Conservation (phyloP, 208 protist genomes). For the Novymonas esmeraldas region DNA sequence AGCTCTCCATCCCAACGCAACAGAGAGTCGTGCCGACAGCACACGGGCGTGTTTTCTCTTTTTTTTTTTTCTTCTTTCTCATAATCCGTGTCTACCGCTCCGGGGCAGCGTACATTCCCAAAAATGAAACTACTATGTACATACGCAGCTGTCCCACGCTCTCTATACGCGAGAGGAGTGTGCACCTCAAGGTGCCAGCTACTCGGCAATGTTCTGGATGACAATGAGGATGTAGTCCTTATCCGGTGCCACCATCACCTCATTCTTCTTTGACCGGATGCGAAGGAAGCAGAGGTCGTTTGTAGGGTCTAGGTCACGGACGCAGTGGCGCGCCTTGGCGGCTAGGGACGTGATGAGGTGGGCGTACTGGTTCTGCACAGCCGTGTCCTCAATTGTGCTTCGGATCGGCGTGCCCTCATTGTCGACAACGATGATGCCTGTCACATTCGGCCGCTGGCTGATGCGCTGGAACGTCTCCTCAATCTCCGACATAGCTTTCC, state of each 20-base stretch:
- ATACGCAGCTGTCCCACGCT: neutral
- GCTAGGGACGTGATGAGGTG: conserved; percentile 93
- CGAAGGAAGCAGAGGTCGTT: conserved; percentile 97
- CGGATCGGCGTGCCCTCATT: conserved; percentile 91
- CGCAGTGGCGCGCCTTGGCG: conserved; percentile 92
- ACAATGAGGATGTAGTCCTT: conserved; percentile 94
- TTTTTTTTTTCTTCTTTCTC: conserved; percentile 11
- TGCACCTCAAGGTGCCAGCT: neutral
- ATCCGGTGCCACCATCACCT: conserved; percentile 96
- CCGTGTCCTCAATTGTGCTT: conserved; percentile 91
- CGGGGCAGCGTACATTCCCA: neutral
- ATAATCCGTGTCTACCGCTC: neutral
- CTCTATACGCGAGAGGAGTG: neutral
- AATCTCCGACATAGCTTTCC: conserved; percentile 84
- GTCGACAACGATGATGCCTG: conserved; percentile 95
- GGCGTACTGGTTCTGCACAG: conserved; percentile 93
- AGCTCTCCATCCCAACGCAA: too few relatives aligned
- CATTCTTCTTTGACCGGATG: conserved; percentile 96
- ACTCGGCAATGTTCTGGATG: conserved; percentile 85
- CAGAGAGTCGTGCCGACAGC: too few relatives aligned
- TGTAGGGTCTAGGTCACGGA: conserved; percentile 95
- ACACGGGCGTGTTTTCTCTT: neutral
- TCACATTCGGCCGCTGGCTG: conserved; percentile 94
- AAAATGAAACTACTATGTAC: conserved; percentile 12
- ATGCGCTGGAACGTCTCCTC: conserved; percentile 96